Base-by-base conservation (phyloP, 179 eudicot species). In the Silene noctiflora region DNA sequence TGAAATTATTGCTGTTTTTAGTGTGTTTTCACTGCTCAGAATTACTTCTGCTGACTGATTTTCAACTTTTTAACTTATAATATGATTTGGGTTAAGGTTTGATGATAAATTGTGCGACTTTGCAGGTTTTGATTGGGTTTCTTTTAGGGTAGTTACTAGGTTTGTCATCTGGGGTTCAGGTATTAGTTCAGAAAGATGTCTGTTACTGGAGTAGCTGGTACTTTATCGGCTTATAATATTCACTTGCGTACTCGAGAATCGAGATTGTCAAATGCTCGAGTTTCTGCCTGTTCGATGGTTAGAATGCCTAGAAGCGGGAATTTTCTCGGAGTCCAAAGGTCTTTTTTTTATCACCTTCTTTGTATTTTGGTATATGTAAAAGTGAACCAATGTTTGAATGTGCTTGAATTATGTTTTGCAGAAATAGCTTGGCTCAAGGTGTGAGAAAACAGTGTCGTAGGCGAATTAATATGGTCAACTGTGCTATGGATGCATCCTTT, bases 401-500 rank as follows among this genome's bases (percentile, higher is more conserved):
- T 22, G 62, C 42, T 42, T 10, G 68, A 62, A 64, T 44, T 55
- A 62, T 71, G 51, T 72, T 56, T 71, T 83, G 72, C 82, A 91
- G 96, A 73, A 83, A 68, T 73, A 70, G 76, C 79, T 77, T 78
- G 81, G 77, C 77, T 73, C 72, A 78, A 25, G 72, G 75, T 62
- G 81, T 82, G 48, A 83, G 71, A 79, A 80, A 77, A 74, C 63
- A 64, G 67, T 53, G 51, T 60, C 60, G 69, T 48, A 76, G 59
- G 56, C 85, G 77, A 31, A 72, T 67, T 65, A 75, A 53, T 12
- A 76, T 75, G 69, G 69, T 90, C 63, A 87, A 61, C 67, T 86
- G 91, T 81, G 88, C 97, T 73, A 90, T 91, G 99, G 98, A 89
- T 88, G 90, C 98, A 80, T 83, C 96, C 3, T 93, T 81, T 81